Base-by-base conservation (phyloP, 768 basidiomycete genomes). In the Tephrocybe sp. region DNA sequence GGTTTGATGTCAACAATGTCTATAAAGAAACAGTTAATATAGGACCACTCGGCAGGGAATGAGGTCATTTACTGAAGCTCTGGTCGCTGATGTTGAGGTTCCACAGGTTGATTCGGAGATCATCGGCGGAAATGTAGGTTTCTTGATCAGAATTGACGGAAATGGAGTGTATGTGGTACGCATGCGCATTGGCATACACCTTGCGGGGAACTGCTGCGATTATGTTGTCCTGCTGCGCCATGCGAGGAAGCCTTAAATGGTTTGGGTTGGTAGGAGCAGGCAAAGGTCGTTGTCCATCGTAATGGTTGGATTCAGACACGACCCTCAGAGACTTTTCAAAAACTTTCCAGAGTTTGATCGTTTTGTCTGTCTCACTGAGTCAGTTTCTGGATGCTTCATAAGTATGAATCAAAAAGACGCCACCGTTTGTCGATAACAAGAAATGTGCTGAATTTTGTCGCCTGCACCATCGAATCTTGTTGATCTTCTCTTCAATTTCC, bases 401-500 rank as follows among this genome's bases (percentile, higher is more conserved):
- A 41, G 46, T 23, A 40, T 54, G 14, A 46, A 35, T 17, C 26
- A 26, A 46, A 49, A 51, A 47, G 30, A 34, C 70, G 79, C 53
- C 54, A 96, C 97, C 97, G 63, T 99, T 99, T 26, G 97, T 98
- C 52, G 94, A 96, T 45, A 99, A 72, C 50, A 99, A 73, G 71
- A 99, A 98, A 71, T 99, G 97, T 39, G 97, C 95, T 40, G 90
- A 80, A 68, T 98, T 98, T 74, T 97, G 94, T 58, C 97, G 83
- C 76, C 87, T 94, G 79, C 95, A 98, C 97, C 97, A 99, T 69
- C 94, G 92, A 83, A 99, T 99, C 84, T 97, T 92, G 79, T 99
- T 99, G 79, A 99, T 99, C 87, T 99, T 99, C 82, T 99, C 97
- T 73, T 99, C 97, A 71, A 99, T 99, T 80, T 99, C 97, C 60